A percentile compares a stretch with the other conserved stretches of the same genome.
phyloP scores from a whole-genome alignment of 2,329 filamentous ascomycete genomes.

The Epichloe sylvatica region DNA sequence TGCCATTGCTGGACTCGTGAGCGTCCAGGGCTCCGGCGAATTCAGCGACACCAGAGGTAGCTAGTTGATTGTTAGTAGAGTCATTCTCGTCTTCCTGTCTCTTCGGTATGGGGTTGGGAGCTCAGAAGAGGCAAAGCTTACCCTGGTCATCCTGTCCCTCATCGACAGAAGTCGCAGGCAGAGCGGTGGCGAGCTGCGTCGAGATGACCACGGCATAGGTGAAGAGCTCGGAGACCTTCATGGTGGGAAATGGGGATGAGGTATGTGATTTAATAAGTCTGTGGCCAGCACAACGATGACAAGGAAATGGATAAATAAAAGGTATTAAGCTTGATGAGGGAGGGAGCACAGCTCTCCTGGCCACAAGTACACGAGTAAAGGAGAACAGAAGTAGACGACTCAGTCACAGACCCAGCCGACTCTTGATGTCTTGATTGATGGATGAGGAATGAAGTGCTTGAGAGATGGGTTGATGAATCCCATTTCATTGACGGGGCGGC shows the following conservation, averaged over 20 bases:
- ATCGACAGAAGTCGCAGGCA: not conserved
- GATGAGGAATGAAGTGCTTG: not conserved
- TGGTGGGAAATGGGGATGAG: not conserved
- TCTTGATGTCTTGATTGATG: not conserved
- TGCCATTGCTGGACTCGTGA: not conserved
- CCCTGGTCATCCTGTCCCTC: not conserved
- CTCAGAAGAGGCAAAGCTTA: not conserved
- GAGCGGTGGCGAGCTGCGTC: not conserved
- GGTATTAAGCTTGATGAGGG: not conserved
- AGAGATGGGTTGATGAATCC: not conserved
- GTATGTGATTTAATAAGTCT: no score
- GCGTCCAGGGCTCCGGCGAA: not conserved
- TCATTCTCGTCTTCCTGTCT: no score
- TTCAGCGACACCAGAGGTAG: not conserved
- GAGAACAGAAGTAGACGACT: not conserved
- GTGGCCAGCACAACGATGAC: no score
- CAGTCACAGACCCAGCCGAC: not conserved
- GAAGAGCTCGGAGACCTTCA: constrained; percentile 4
- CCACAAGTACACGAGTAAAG: not conserved
- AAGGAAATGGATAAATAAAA: not conserved
- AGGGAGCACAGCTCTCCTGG: not conserved
- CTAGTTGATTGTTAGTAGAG: not conserved
- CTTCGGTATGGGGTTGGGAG: no score
- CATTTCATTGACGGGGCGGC: no score
- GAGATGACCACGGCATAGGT: constrained; percentile 1